Conservation (phyloP, 768 basidiomycete species). For the Psilocybe subaeruginosa region DNA sequence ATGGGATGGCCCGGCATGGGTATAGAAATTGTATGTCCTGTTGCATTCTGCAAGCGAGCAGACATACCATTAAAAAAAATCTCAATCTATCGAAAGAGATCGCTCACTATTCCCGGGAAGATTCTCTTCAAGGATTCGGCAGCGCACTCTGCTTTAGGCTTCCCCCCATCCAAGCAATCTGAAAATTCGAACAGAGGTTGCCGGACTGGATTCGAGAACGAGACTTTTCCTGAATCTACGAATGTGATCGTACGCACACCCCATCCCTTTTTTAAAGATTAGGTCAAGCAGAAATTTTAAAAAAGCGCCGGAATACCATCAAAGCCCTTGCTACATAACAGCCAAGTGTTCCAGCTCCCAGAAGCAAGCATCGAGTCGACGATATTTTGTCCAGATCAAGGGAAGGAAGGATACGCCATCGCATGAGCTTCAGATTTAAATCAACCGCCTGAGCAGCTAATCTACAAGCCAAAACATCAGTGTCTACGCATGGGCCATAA, state of each 20-base stretch:
- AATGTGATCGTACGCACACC: constrained; percentile 93
- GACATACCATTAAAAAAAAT: not conserved
- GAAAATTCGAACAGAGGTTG: constrained; percentile 97
- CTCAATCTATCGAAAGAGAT: not conserved
- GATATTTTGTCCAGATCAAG: constrained; percentile 90
- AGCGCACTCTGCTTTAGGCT: constrained; percentile 91
- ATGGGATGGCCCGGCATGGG: constrained; percentile 99
- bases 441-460: constrained; percentile 98
- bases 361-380: constrained; percentile 75
- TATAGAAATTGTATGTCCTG: constrained; percentile 76
- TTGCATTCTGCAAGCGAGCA: constrained; percentile 63
- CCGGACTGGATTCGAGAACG: constrained; percentile 96
- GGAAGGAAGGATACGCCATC: constrained; percentile 91
- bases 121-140: constrained; percentile 85
- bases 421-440: constrained; percentile 96
- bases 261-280: constrained; percentile 69
- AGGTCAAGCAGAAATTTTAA: not conserved
- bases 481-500: too few species aligned
- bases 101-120: constrained; percentile 88
- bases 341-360: constrained; percentile 95
- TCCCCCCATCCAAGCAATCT: constrained; percentile 91
- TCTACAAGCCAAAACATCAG: constrained; percentile 38
- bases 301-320: constrained; percentile 59
- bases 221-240: constrained; percentile 88
- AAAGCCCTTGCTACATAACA: constrained; percentile 93